These are phyloP conservation scores for Massariosphaeria phaeospora DNA, from an alignment of 495 filamentous ascomycete species.

Conservation along the genomic window DNA sequence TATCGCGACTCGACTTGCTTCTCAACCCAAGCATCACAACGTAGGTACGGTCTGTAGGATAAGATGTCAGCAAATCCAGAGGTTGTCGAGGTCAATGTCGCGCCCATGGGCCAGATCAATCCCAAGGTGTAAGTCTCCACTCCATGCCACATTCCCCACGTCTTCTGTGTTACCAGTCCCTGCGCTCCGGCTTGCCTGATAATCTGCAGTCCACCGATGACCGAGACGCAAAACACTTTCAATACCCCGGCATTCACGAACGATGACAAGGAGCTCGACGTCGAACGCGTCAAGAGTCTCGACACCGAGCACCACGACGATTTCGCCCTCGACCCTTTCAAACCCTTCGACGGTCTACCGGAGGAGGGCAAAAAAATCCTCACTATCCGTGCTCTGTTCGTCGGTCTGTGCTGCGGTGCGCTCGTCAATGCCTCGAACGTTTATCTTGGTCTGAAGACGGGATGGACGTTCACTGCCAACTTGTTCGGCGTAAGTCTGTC, in stretches of 20 bases:
- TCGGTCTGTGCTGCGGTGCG: constrained; percentile 54
- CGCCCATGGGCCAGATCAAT: constrained; percentile 24
- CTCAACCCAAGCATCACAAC: too few relatives aligned
- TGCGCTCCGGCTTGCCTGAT: background rate
- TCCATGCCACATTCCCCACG: background rate
- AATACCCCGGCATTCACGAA: constrained; percentile 3
- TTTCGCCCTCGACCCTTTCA: constrained; percentile 34
- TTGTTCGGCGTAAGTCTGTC: constrained; percentile 37
- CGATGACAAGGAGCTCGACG: constrained; percentile 20
- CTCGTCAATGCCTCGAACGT: constrained; percentile 62
- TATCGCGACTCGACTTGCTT: too few relatives aligned
- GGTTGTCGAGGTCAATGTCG: constrained; percentile 20
- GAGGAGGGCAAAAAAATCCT: constrained; percentile 45
- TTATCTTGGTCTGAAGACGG: constrained; percentile 64
- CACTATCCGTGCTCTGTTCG: constrained; percentile 53
- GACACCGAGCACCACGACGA: constrained; percentile 19
- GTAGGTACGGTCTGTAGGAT: constrained; percentile 12
- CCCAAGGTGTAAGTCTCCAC: constrained; percentile 26
- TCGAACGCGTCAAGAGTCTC: constrained; percentile 14
- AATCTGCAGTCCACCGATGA: constrained; percentile 9
- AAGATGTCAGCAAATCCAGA: constrained; percentile 25
- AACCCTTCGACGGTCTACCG: constrained; percentile 37
- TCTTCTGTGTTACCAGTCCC: too few relatives aligned
- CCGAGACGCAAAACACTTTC: constrained; percentile 28
- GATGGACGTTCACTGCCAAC: constrained; percentile 57